These are phyloP conservation scores for Mycena haematopus DNA, from an alignment of 768 basidiomycete genomes.

Conservation along the genomic window DNA sequence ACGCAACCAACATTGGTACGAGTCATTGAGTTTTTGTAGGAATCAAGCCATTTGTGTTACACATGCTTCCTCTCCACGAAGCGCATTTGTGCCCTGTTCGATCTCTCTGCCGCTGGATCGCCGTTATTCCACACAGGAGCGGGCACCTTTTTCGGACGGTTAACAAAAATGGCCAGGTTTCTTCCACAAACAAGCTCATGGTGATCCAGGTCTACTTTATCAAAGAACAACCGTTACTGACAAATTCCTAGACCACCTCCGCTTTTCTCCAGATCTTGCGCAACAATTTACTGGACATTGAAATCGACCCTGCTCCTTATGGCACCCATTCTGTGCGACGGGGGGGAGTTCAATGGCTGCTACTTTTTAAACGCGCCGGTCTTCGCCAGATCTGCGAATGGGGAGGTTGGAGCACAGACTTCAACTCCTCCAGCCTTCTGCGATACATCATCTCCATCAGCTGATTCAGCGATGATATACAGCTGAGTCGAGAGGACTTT, in stretches of 20 bases:
- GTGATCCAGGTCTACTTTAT: conserved; percentile 31
- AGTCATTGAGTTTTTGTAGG: no score
- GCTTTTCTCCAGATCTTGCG: conserved; percentile 44
- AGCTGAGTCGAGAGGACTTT: conserved; percentile 40
- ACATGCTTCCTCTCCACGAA: conserved; percentile 31
- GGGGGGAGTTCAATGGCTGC: conserved; percentile 48
- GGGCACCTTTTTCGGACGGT: conserved; percentile 43
- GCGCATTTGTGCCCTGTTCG: conserved; percentile 43
- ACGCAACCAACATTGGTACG: no score
- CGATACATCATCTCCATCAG: conserved; percentile 49
- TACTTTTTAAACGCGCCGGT: conserved; percentile 37
- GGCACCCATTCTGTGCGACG: conserved; percentile 48
- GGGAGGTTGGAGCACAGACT: conserved; percentile 52
- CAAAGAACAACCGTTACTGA: not conserved
- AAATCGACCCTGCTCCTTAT: conserved; percentile 42
- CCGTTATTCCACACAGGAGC: conserved; percentile 26
- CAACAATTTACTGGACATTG: conserved; percentile 47
- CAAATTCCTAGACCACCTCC: conserved; percentile 37
- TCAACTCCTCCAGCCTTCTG: conserved; percentile 45
- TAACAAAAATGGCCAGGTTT: conserved; percentile 35
- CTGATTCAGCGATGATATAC: conserved; percentile 43
- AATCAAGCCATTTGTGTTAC: conserved; percentile 39
- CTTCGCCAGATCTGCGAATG: conserved; percentile 47
- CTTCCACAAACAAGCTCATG: conserved; percentile 29
- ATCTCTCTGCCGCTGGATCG: conserved; percentile 40